These are phyloP conservation scores for Haplographium delicatum DNA, from an alignment of 495 filamentous ascomycete species.

Conservation along the genomic window DNA sequence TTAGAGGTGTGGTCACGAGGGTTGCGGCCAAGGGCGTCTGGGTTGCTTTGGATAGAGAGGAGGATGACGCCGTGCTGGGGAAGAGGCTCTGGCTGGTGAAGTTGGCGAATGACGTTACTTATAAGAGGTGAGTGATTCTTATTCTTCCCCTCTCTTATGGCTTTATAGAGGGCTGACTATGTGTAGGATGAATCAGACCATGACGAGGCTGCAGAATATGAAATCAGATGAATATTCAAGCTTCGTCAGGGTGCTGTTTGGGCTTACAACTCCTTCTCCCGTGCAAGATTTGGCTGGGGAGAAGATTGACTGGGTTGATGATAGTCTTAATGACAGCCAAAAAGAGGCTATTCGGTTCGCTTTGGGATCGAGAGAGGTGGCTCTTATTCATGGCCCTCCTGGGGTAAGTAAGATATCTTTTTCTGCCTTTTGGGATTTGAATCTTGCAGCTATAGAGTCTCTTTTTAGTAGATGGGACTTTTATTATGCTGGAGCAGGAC, in stretches of 20 bases:
- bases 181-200: constrained; percentile 75
- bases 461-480: too few species aligned
- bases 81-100: constrained; percentile 70
- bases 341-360: constrained; percentile 90
- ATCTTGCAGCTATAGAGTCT: neutral
- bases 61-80: constrained; percentile 54
- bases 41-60: constrained; percentile 59
- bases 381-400: constrained; percentile 91
- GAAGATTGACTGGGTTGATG: constrained; percentile 68
- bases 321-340: constrained; percentile 80
- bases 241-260: constrained; percentile 82
- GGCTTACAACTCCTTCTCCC: constrained; percentile 53
- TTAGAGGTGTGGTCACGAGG: constrained; percentile 76
- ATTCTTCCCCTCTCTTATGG: neutral
- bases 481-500: too few species aligned
- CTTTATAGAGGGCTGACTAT: constrained; percentile 21
- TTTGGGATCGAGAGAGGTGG: constrained; percentile 74
- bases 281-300: constrained; percentile 37
- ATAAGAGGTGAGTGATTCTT: constrained; percentile 53
- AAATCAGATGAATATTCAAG: constrained; percentile 60
- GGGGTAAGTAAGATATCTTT: constrained; percentile 44
- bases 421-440: neutral
- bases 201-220: constrained; percentile 75
- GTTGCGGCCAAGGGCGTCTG: constrained; percentile 60
- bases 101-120: constrained; percentile 92